Evolutionary conservation across 768 basidiomycete genomes (phyloP).

Genomic region (Boletus tylopilopsis): DNA sequence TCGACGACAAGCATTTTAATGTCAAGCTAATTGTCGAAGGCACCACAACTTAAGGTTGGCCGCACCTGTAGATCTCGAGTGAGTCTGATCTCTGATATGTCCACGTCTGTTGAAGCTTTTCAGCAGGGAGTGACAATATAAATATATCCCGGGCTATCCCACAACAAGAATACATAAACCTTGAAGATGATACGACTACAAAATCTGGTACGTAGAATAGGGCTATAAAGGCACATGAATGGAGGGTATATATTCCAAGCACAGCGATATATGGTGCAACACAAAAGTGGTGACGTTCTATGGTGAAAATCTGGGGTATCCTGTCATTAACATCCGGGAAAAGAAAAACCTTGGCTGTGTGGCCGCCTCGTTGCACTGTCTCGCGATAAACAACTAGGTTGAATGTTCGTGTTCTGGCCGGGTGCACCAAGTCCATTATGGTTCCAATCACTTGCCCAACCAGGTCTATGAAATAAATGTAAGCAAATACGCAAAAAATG

Average conservation of each 20-base stretch:
- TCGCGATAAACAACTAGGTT: constrained; percentile 3
- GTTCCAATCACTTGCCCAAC: constrained; percentile 23
- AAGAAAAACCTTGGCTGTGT: constrained; percentile 9
- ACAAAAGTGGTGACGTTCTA: background rate
- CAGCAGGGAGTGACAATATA: too few species aligned
- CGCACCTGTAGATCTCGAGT: too few species aligned
- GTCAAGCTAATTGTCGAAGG: too few species aligned
- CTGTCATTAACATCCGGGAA: constrained; percentile 14
- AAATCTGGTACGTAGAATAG: constrained; percentile 13
- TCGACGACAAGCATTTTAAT: too few species aligned
- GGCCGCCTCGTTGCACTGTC: constrained; percentile 1
- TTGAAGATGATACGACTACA: constrained; percentile 4
- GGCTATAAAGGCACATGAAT: constrained; percentile 6
- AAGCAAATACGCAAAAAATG: background rate
- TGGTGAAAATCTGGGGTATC: constrained; percentile 3
- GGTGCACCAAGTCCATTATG: constrained; percentile 7
- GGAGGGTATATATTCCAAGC: background rate
- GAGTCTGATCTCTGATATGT: too few species aligned
- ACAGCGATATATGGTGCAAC: background rate
- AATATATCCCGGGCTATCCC: too few species aligned
- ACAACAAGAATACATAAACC: background rate
- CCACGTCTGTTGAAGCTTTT: too few species aligned
- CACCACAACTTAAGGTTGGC: too few species aligned
- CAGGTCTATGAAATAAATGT: constrained; percentile 1
- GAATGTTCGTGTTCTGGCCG: constrained; percentile 1